Evolutionary conservation across 352 stramenopile genomes (phyloP).

Genomic region (Peronospora destructor): DNA sequence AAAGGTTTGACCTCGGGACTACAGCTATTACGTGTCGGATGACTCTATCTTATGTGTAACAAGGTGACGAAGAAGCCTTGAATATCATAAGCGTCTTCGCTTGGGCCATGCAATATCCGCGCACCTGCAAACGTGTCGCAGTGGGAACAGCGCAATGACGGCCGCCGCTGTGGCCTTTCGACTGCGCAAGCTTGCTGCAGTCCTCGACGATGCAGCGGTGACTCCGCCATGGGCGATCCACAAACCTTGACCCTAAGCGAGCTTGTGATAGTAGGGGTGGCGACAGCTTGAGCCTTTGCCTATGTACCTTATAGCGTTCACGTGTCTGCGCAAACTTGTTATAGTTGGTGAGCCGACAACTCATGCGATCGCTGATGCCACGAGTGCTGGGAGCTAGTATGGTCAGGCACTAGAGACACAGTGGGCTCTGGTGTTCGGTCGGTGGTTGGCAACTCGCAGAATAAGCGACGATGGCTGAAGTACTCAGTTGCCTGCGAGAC

Average conservation of each 20-base stretch:
- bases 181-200: conserved; percentile 70
- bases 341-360: conserved; percentile 56
- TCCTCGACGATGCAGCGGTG: conserved; percentile 55
- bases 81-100: conserved; percentile 45
- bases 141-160: conserved; percentile 72
- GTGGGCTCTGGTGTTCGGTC: conserved; percentile 2
- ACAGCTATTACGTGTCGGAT: too few species aligned
- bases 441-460: conserved; percentile 16
- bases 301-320: conserved; percentile 77
- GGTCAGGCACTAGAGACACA: not conserved
- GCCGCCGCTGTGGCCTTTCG: conserved; percentile 60
- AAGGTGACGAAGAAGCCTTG: too few species aligned
- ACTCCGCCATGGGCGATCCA: conserved; percentile 68
- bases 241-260: conserved; percentile 61
- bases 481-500: conserved; percentile 7
- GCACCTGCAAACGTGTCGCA: conserved; percentile 82
- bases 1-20: too few species aligned
- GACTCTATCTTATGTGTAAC: too few species aligned
- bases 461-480: conserved; percentile 7
- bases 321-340: conserved; percentile 77
- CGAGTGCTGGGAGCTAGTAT: conserved; percentile 37
- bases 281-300: conserved; percentile 78
- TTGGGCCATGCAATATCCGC: conserved; percentile 73
- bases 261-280: conserved; percentile 71
- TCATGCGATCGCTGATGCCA: conserved; percentile 50